Evolutionary conservation across 371 early-diverging fungal genomes (phyloP).

Genomic region (Syncephalastrum contaminatum): DNA sequence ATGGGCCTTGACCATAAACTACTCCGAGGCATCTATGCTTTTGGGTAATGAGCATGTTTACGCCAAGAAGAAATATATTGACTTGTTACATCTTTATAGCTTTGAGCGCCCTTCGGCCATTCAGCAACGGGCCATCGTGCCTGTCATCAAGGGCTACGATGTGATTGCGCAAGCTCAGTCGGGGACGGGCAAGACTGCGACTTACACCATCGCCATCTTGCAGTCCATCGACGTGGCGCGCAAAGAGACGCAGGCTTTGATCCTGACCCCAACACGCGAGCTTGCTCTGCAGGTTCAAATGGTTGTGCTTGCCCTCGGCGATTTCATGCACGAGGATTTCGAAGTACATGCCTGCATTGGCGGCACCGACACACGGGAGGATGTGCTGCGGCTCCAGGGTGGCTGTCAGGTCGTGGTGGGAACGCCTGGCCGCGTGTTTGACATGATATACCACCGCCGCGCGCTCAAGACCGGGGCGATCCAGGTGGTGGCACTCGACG

Average conservation of each 20-base stretch:
- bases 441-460: constrained; percentile 86
- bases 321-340: constrained; percentile 69
- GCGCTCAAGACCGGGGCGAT: constrained; percentile 73
- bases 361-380: constrained; percentile 84
- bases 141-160: constrained; percentile 81
- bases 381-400: constrained; percentile 62
- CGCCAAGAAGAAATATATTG: background rate
- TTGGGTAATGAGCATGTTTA: constrained; percentile 56
- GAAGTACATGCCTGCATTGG: constrained; percentile 85
- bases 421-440: constrained; percentile 93
- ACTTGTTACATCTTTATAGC: constrained; percentile 21
- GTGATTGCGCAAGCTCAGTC: constrained; percentile 96
- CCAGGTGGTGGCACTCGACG: constrained; percentile 93
- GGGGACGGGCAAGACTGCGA: constrained; percentile 98
- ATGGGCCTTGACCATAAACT: constrained; percentile 81
- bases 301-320: constrained; percentile 81
- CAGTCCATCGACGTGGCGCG: constrained; percentile 77
- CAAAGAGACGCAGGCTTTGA: constrained; percentile 82
- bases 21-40: constrained; percentile 86
- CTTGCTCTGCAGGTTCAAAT: constrained; percentile 88
- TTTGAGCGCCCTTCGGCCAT: constrained; percentile 90
- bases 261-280: constrained; percentile 91
- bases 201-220: constrained; percentile 90
- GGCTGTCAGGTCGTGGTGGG: constrained; percentile 87
- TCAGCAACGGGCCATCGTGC: constrained; percentile 90